phyloP scores from a whole-genome alignment of 2,329 filamentous ascomycete species.

The Penicillium nordicum region DNA sequence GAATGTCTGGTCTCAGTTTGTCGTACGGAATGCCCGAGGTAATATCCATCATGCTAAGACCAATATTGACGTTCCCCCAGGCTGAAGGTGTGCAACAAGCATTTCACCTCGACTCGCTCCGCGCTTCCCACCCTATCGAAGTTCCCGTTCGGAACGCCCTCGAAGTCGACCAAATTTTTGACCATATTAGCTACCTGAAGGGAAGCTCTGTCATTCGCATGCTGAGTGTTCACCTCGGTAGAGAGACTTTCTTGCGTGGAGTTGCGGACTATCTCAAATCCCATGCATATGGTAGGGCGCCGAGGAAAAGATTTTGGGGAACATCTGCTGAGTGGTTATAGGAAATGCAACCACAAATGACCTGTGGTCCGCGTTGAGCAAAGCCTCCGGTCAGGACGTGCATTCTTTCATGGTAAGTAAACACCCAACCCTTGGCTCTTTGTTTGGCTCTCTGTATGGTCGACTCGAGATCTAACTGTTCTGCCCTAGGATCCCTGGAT shows the following conservation, averaged over 20 bases:
- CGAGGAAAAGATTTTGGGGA: background rate
- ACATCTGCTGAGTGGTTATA: constrained; percentile 18
- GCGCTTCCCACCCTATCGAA: constrained; percentile 92
- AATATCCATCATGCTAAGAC: constrained; percentile 37
- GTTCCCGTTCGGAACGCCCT: constrained; percentile 90
- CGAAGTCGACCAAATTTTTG: constrained; percentile 97
- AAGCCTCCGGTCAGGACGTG: constrained; percentile 84
- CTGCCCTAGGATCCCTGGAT: constrained; percentile 71
- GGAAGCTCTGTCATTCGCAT: constrained; percentile 96
- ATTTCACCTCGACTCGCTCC: constrained; percentile 82
- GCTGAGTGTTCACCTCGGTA: constrained; percentile 85
- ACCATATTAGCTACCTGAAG: constrained; percentile 94
- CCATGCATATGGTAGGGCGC: constrained; percentile 68
- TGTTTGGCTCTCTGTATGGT: background rate
- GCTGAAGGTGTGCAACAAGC: constrained; percentile 91
- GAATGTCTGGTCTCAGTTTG: constrained; percentile 97
- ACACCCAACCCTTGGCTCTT: background rate
- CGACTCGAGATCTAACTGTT: constrained; percentile 8
- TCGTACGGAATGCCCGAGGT: constrained; percentile 63
- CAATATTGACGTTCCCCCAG: constrained; percentile 43
- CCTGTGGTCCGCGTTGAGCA: constrained; percentile 82
- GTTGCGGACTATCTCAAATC: constrained; percentile 85
- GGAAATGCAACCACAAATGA: constrained; percentile 84
- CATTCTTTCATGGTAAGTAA: constrained; percentile 69
- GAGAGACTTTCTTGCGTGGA: constrained; percentile 83